Conservation (phyloP, 768 basidiomycete genomes). For the Lentinula edodes region DNA sequence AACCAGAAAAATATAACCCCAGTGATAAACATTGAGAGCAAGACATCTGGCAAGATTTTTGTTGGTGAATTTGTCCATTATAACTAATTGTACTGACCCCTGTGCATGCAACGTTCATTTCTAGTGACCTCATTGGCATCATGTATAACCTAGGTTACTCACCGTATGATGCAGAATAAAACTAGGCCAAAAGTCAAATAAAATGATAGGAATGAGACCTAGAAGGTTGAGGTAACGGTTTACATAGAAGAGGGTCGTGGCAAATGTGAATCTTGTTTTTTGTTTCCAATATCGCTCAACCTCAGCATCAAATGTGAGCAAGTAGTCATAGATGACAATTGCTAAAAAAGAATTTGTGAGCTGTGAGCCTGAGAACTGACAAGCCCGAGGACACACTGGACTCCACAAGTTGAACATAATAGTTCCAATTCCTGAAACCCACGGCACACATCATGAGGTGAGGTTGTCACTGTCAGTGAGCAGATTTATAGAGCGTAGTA, state of each 20-base stretch:
- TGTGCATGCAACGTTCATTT: neutral
- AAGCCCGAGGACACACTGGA: no score
- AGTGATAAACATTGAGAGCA: neutral
- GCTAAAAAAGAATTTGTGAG: neutral
- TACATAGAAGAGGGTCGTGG: neutral
- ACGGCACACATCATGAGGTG: no score
- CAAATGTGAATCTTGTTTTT: neutral
- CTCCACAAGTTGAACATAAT: no score
- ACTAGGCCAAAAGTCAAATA: neutral
- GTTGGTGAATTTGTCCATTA: no score
- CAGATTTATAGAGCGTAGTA: no score
- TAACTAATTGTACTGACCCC: neutral
- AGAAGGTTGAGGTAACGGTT: neutral
- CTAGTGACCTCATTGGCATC: neutral
- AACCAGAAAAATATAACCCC: neutral
- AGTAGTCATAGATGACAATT: neutral
- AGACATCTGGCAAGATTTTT: neutral
- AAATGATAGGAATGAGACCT: neutral
- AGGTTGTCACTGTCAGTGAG: no score
- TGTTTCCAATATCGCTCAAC: neutral
- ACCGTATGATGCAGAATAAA: neutral
- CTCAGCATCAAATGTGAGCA: neutral
- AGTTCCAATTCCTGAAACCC: no score
- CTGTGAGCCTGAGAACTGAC: no score
- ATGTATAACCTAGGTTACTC: neutral